Conservation (phyloP, 176 grass and related monocot species). For the Musa schizocarpa region DNA sequence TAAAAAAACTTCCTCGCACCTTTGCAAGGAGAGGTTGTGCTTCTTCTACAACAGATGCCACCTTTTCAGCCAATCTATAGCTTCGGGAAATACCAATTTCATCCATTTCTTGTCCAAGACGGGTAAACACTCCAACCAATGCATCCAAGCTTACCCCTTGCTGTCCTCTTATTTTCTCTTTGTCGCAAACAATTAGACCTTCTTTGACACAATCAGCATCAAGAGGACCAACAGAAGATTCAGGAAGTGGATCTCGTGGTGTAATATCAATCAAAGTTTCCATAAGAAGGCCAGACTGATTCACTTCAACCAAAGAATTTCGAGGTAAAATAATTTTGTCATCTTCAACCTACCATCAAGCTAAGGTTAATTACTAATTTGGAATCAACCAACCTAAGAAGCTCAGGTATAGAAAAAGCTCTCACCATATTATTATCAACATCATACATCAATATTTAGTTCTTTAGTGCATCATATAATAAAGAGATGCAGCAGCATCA, state of each 20-base stretch:
- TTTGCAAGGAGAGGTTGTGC: conserved; percentile 76
- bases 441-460: no score
- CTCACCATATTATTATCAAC: no score
- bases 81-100: conserved; percentile 68
- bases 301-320: conserved; percentile 85
- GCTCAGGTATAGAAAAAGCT: no score
- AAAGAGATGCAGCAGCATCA: no score
- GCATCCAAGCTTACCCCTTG: conserved; percentile 94
- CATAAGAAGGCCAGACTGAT: conserved; percentile 98
- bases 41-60: conserved; percentile 82
- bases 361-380: background rate
- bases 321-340: conserved; percentile 83
- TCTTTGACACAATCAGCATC: conserved; percentile 60
- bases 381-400: background rate
- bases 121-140: conserved; percentile 79
- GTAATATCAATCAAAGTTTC: conserved; percentile 92
- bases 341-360: conserved; percentile 64
- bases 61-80: conserved; percentile 84
- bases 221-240: conserved; percentile 66
- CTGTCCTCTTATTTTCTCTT: conserved; percentile 45
- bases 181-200: conserved; percentile 66
- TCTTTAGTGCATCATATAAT: no score
- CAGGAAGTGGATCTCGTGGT: conserved; percentile 69
- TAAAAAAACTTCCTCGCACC: conserved; percentile 22
- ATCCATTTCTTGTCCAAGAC: conserved; percentile 88